phyloP scores from a whole-genome alignment of 2,329 filamentous ascomycete species.

The Bipolaris oryzae region DNA sequence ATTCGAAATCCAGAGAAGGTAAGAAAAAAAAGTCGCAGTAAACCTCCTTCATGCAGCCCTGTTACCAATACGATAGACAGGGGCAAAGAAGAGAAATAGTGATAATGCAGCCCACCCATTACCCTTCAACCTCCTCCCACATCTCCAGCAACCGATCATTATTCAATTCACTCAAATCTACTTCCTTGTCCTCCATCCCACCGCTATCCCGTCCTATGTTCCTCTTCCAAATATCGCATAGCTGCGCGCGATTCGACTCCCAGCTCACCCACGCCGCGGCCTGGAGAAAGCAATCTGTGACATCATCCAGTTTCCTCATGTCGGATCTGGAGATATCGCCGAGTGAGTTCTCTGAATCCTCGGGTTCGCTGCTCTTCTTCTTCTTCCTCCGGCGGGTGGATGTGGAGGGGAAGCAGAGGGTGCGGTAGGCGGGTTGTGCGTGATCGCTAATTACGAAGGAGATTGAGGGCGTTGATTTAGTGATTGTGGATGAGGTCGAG shows the following conservation, averaged over 20 bases:
- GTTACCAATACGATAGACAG: background rate
- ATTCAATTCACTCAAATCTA: too few relatives aligned
- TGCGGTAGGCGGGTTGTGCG: conserved; percentile 12
- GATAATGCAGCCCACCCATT: background rate
- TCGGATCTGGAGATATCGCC: conserved; percentile 10
- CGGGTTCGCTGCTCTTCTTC: background rate
- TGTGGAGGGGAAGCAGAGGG: conserved; percentile 17
- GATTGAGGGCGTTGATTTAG: conserved; percentile 19
- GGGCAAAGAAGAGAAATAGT: background rate
- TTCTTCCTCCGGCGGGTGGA: conserved; percentile 13
- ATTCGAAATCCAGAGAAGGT: too few relatives aligned
- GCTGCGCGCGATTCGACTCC: conserved; percentile 62
- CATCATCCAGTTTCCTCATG: conserved; percentile 72
- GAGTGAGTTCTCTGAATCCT: background rate
- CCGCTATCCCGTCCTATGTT: background rate
- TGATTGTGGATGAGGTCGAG: conserved; percentile 13
- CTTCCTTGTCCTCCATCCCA: background rate
- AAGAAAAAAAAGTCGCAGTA: background rate
- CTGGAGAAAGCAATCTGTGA: conserved; percentile 80
- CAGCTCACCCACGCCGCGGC: conserved; percentile 78
- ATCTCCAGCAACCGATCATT: conserved; percentile 12
- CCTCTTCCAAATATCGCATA: conserved; percentile 9
- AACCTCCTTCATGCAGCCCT: background rate
- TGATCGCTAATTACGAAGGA: conserved; percentile 19
- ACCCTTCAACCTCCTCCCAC: conserved; percentile 9